Base-by-base conservation (phyloP, 2,329 filamentous ascomycete species). In the Cladosporium cucumerinum region DNA sequence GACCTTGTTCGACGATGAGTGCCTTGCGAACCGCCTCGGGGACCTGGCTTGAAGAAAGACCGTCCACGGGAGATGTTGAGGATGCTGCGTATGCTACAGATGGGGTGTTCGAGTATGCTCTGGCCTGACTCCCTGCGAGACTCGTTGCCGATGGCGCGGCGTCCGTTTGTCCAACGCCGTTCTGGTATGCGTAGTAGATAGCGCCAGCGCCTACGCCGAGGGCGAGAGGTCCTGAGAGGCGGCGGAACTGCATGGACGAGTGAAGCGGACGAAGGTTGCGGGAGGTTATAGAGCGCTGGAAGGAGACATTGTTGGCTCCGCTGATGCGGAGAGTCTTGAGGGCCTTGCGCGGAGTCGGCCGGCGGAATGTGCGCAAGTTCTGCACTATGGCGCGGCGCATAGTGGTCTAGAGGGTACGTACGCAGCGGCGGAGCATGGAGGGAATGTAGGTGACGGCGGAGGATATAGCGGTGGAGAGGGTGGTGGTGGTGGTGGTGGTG, bases 1-100 rank as follows among this genome's bases (percentile, higher is more conserved):
- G 89, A 75, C 96, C 92, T 73, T 93, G 90, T 66, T 94, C 92
- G 61, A 99, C 91, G 49, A 97, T 88, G 26, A 98, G 84, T 23
- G 96, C 91, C 69, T 84, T 83, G 28, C 84, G 77, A 36, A 84
- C 82, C 36, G 80, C 74, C 84, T 93, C 78, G 79, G 86, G 74
- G 12, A 79, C 76, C 36, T 76, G 75, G 66, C 79, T 66, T 10
- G 69, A 63, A 10, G 66, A 59, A 30, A 71, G 66, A 21, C 62
- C 65, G 16, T 64, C 67, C n/a, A 70, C 66, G 28, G 70, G 62
- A 21, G 66, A 58, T 21, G 74, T 54, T 69, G 72, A 69, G 49
- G 65, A 32, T 25, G 67, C 54, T n/a, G 68, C 65, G n/a, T 69
- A 63, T 18, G 74, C 68, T 25, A 70, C 61, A 14, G 66, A 60